Evolutionary conservation across 768 basidiomycete species (phyloP).

Genomic region (Mycena indigotica): DNA sequence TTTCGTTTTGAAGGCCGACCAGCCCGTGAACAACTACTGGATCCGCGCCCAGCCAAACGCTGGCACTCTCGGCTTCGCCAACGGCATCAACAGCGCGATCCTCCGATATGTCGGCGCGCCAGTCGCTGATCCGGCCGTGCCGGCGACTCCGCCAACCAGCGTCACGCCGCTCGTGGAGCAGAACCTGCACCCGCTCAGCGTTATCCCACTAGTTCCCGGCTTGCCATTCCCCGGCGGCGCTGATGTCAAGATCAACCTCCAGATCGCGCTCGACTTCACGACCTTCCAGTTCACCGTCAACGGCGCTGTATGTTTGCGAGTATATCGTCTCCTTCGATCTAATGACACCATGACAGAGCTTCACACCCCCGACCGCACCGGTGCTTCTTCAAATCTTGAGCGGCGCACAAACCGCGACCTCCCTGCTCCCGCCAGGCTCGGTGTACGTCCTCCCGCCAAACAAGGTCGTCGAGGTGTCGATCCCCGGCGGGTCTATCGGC

Average conservation of each 20-base stretch:
- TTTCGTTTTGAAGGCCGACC: slow-evolving; percentile 40
- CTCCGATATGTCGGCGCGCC: slow-evolving; percentile 39
- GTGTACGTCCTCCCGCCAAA: slow-evolving; percentile 43
- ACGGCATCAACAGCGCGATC: neutral
- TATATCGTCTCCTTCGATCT: neutral
- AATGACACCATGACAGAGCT: slow-evolving; percentile 15
- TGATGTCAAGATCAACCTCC: slow-evolving; percentile 28
- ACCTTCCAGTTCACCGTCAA: slow-evolving; percentile 34
- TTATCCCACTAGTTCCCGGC: slow-evolving; percentile 26
- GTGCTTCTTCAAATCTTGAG: slow-evolving; percentile 48
- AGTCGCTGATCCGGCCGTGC: slow-evolving; percentile 30
- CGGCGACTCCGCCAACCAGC: slow-evolving; percentile 4
- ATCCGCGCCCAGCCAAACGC: slow-evolving; percentile 35
- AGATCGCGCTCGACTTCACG: slow-evolving; percentile 17
- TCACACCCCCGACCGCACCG: slow-evolving; percentile 38
- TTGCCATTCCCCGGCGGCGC: slow-evolving; percentile 28
- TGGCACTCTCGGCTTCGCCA: slow-evolving; percentile 31
- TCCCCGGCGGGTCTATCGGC: slow-evolving; percentile 29
- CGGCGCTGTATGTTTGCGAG: slow-evolving; percentile 18
- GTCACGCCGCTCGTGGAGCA: slow-evolving; percentile 33
- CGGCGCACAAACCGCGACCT: slow-evolving; percentile 37
- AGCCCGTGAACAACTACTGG: slow-evolving; percentile 49
- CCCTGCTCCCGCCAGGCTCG: slow-evolving; percentile 34
- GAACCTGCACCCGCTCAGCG: slow-evolving; percentile 22
- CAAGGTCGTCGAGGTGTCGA: slow-evolving; percentile 42